Evolutionary conservation across 2,329 filamentous ascomycete species (phyloP).

Genomic region (Calonectria pteridis): DNA sequence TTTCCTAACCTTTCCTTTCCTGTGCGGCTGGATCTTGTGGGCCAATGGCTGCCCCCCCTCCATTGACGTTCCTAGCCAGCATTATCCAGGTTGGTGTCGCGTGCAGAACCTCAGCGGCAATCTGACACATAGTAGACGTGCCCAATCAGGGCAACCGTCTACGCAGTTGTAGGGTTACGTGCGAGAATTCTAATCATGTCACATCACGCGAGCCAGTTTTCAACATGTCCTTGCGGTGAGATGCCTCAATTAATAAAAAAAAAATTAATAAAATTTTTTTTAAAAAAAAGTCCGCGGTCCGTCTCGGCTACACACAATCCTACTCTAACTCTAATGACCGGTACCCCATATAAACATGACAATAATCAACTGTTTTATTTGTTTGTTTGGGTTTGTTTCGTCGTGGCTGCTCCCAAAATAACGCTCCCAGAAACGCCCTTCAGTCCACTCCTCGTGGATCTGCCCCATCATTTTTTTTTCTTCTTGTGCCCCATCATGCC

Average conservation of each 20-base stretch:
- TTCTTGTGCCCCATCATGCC: constrained; percentile 1
- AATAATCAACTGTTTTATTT: constrained; percentile 15
- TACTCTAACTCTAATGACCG: neutral
- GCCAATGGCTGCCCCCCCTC: constrained; percentile 29
- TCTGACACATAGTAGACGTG: neutral
- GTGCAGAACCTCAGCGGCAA: neutral
- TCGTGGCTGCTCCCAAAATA: constrained; percentile 28
- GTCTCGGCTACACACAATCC: neutral
- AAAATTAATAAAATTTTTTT: too few species aligned
- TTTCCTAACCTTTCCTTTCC: constrained; percentile 15
- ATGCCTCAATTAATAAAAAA: neutral
- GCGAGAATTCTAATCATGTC: constrained; percentile 14
- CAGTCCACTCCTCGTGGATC: constrained; percentile 15
- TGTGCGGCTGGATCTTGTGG: constrained; percentile 6
- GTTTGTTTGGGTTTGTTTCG: constrained; percentile 23
- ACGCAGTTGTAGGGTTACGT: neutral
- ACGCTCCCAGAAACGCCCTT: constrained; percentile 29
- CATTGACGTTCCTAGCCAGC: constrained; percentile 18
- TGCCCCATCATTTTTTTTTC: constrained; percentile 18
- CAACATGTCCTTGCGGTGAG: constrained; percentile 4
- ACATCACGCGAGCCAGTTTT: constrained; percentile 32
- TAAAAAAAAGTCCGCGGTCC: neutral
- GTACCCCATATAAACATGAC: neutral
- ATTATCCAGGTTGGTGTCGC: constrained; percentile 14
- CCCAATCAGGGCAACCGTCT: neutral